Base-by-base conservation (phyloP, 331 rosid genomes). In the Rosa hybrid region DNA sequence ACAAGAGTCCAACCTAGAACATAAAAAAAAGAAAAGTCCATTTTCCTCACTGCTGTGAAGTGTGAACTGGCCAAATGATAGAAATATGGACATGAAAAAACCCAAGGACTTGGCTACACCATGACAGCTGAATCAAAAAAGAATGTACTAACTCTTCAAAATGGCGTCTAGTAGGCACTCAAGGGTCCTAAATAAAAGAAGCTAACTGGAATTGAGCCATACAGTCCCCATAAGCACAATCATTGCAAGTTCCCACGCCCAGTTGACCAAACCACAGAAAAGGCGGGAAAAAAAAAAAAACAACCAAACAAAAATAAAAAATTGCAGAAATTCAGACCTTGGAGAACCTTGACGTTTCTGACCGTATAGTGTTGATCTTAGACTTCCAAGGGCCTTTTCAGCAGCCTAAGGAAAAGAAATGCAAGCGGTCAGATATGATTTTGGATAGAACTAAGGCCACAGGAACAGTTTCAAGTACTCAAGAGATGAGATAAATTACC, bases 311-410 rank as follows among this genome's bases (percentile, higher is more conserved):
- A 54, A 73, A 27, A 27, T 0, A 27, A 27, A 68, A 18, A 75
- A 39, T 63, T 53, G 69, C 67, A 67, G 59, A 20, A 39, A 79
- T 71, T 53, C 76, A 72, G 48, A 94, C 98, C 96, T 92, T 76
- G 97, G 98, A 83, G 98, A 94, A 85, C 87, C 88, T 80, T 85
- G 97, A 25, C 87, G 89, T 82, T 86, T 94, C 84, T 83, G 97
- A 79, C 90, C 91, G 74, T 80, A 87, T 65, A 34, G 41, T 79
- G 79, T 78, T 80, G 90, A 68, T 84, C 90, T 87, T 74, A 94
- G 87, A 89, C 86, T 94, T 83, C 90, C 96, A 3, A 92, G 98
- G 46, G 98, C 98, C 90, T 77, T 92, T 75, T 94, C 98, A 4
- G 98, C 96, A 79, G 98, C 98, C 96, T 94, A 78, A 72, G 83